Evolutionary conservation across 345 rosid genomes (phyloP).

Genomic region (Eucalyptus polyanthemos): DNA sequence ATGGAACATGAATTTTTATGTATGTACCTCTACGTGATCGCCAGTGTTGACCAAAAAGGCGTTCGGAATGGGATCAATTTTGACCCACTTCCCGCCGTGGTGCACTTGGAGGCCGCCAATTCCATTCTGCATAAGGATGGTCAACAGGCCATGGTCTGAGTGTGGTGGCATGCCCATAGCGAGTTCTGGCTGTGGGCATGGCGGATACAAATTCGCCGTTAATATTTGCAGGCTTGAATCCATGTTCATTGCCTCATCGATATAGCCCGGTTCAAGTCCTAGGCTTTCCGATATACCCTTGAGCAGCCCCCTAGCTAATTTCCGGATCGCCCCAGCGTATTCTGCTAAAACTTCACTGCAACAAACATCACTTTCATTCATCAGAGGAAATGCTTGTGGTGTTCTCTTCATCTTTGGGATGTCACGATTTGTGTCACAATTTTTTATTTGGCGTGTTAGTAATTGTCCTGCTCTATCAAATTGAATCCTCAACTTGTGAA

Average conservation of each 20-base stretch:
- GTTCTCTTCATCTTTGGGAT: background rate
- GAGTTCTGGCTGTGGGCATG: conserved; percentile 45
- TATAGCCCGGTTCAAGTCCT: conserved; percentile 18
- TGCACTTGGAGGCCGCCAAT: conserved; percentile 31
- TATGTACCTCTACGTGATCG: conserved; percentile 40
- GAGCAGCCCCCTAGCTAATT: conserved; percentile 14
- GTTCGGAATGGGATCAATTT: conserved; percentile 9
- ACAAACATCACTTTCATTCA: background rate
- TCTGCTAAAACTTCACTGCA: conserved; percentile 18
- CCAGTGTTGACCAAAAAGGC: conserved; percentile 37
- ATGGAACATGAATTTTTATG: background rate
- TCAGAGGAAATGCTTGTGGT: background rate
- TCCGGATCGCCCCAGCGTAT: conserved; percentile 10
- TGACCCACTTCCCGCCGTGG: conserved; percentile 38
- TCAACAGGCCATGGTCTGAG: conserved; percentile 45
- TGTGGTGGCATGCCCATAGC: conserved; percentile 55
- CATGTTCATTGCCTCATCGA: conserved; percentile 9
- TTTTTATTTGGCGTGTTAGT: background rate
- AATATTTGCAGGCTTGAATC: conserved; percentile 14
- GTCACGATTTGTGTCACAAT: background rate
- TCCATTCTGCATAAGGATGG: conserved; percentile 28
- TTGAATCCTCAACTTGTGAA: background rate
- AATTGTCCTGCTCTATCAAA: background rate
- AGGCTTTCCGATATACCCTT: conserved; percentile 39
- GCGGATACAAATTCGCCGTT: conserved; percentile 29